Evolutionary conservation across 1,284 basidiomycete species (phyloP), one percentile per base, ranked within the genome.

Genomic region (Puccinia hordei): DNA sequence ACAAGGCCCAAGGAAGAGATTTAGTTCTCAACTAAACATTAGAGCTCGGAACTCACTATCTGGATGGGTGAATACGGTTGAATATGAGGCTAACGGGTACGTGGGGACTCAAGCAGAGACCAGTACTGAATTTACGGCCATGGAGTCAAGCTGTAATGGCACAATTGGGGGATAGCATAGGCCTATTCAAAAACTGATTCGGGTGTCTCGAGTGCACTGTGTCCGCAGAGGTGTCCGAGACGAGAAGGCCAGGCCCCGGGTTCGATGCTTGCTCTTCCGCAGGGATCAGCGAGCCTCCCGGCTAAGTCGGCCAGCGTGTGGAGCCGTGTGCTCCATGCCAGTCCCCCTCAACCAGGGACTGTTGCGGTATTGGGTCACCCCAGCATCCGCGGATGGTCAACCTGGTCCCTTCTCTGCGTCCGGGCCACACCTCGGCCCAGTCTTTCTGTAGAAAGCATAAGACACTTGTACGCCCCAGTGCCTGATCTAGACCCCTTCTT

Each of bases 61-160:
- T n/a, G n/a, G n/a, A n/a, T n/a, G n/a, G n/a, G n/a, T n/a, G n/a
- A n/a, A n/a, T n/a, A n/a, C n/a, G n/a, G n/a, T n/a, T n/a, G n/a
- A n/a, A n/a, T n/a, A n/a, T n/a, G n/a, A n/a, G n/a, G n/a, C n/a
- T n/a, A n/a, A n/a, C n/a, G n/a, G n/a, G n/a, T n/a, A n/a, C n/a
- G n/a, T n/a, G n/a, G n/a, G n/a, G n/a, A n/a, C n/a, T n/a, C n/a
- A n/a, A n/a, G n/a, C n/a, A n/a, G n/a, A n/a, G n/a, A n/a, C n/a
- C n/a, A n/a, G n/a, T n/a, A n/a, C n/a, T n/a, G n/a, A n/a, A n/a
- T n/a, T n/a, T n/a, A n/a, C n/a, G n/a, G n/a, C n/a, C n/a, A n/a
- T n/a, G n/a, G n/a, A 44, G 41, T 13, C 41, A 44, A 44, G 57
- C 57, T 61, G 57, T 61, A 61, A 61, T 61, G 57, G 57, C 57